Evolutionary conservation across 1,139 yeast species (phyloP), one percentile per base, ranked within the genome.

Genomic region (Magnusiomyces tetraspermus): DNA sequence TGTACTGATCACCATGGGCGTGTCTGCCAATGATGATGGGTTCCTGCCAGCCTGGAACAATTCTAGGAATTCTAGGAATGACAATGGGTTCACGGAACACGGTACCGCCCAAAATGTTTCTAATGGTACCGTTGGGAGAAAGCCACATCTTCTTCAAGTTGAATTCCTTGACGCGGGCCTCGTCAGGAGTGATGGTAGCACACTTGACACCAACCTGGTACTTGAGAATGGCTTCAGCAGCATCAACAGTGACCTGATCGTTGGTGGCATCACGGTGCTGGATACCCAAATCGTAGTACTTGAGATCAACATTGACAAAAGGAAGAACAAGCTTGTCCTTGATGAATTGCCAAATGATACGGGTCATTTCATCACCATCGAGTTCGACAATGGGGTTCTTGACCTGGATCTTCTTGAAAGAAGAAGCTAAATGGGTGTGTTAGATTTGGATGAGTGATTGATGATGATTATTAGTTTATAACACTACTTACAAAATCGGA

Each of bases 111-210:
- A 90, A 76, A 60, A 90, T 84, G 73, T 90, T 90, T 72, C 97
- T 82, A 68, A 90, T 86, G 48, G 97, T 90, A 61, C 97, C 97
- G 71, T 90, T 90, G 60, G 97, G 97, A 24, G 96, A 87, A 54
- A 85, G 78, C 97, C 97, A 90, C 97, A 90, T 90, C 71, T 89
- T 84, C 73, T 89, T 89, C 70, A 90, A 79, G 57, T 77, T 74
- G 70, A 88, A 90, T 72, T 90, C 97, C 70, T 86, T 73, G 53
- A 90, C 97, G 63, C 97, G 81, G 45, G 85, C 90, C 74, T 90
- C 97, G 69, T 90, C 97, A 8, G 97, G 97, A n/a, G 97, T 90
- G 69, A 90, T 90, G 54, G 97, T 90, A 51, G 97, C 97, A 74
- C 97, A 90, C 75, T 90, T 90, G 64, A 90, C 85, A 56, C 95